Base-by-base conservation (phyloP, 2,329 filamentous ascomycete genomes). In the Sporothrix curviconia region DNA sequence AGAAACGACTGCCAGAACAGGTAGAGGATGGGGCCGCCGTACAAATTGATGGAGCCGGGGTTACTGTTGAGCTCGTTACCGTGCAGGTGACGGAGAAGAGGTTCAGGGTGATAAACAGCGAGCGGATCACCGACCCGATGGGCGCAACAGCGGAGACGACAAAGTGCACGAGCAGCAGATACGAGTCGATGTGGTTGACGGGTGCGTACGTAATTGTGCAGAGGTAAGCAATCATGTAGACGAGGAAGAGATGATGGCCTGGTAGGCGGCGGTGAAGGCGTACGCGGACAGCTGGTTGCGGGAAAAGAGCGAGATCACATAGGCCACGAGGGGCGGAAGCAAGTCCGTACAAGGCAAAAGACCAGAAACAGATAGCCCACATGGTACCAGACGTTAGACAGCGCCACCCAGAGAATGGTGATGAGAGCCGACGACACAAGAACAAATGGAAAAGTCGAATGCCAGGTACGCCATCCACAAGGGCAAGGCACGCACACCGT, bases 21-120 rank as follows among this genome's bases (percentile, higher is more conserved):
- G 68, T 95, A 96, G 0, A 94, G 70, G 36, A 96, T 92, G 0
- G 90, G 90, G 0, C 89, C 89, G 30, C 92, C 92, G 64, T 91
- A 96, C 28, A 86, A 80, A 0, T 79, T 78, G 32, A 96, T 82
- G 4, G 79, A 82, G 7, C 83, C 87, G 0, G 91, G 89, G 62
- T 89, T 86, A 1, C 77, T 74, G 1, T 85, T 82, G 19, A 91
- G 71, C n/a, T 76, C 60, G 19, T 81, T 75, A 25, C 80, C 84
- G 82, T 78, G 68, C 92, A 96, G 2, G 90, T 80, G 0, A 89
- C 79, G 1, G 88, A 91, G 70, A 96, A 96, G 2, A 92, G 76
- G 67, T 96, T 96, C 52, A 95, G 77, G 0, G 85, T 78, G 4
- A 95, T 73, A 64, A 96, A 88, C 34, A 96, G 71, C 0, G 89